A percentile compares a stretch with the other conserved stretches of the same genome.
phyloP scores from a whole-genome alignment of 371 early-diverging fungal species.

The Actinomortierella ambigua region DNA sequence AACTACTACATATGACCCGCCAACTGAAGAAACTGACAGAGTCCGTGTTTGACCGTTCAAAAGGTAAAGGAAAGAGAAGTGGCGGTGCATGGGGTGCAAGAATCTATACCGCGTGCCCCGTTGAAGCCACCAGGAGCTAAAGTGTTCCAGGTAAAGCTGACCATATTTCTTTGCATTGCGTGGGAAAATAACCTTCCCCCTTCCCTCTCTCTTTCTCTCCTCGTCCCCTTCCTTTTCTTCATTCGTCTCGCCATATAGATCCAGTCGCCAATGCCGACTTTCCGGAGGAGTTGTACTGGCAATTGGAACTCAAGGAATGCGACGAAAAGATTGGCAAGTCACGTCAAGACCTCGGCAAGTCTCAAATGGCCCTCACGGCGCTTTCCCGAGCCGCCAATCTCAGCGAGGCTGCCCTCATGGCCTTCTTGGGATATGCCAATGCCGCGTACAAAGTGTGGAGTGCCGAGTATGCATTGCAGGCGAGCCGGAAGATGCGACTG shows the following conservation, averaged over 20 bases:
- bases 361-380: constrained; percentile 19
- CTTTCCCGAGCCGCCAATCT: constrained; percentile 37
- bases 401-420: constrained; percentile 38
- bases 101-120: too few species aligned
- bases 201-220: not conserved
- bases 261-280: constrained; percentile 42
- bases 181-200: too few species aligned
- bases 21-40: constrained; percentile 39
- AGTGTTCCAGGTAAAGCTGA: too few species aligned
- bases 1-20: constrained; percentile 29
- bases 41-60: constrained; percentile 44
- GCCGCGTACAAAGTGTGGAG: constrained; percentile 43
- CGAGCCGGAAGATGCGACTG: constrained; percentile 34
- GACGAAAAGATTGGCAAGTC: constrained; percentile 25
- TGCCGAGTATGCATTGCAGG: constrained; percentile 37
- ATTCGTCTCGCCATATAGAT: constrained; percentile 6
- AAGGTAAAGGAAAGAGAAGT: too few species aligned
- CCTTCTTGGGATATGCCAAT: constrained; percentile 34
- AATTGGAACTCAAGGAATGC: constrained; percentile 37
- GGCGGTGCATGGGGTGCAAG: too few species aligned
- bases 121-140: too few species aligned
- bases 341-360: constrained; percentile 14
- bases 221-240: not conserved
- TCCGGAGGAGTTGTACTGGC: constrained; percentile 42
- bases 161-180: too few species aligned